Percentiles rank a stretch among this genome's conserved stretches.
These are phyloP conservation scores for Xylariaceae sp. DNA, from an alignment of 2,329 filamentous ascomycete species.

Conservation along the genomic window DNA sequence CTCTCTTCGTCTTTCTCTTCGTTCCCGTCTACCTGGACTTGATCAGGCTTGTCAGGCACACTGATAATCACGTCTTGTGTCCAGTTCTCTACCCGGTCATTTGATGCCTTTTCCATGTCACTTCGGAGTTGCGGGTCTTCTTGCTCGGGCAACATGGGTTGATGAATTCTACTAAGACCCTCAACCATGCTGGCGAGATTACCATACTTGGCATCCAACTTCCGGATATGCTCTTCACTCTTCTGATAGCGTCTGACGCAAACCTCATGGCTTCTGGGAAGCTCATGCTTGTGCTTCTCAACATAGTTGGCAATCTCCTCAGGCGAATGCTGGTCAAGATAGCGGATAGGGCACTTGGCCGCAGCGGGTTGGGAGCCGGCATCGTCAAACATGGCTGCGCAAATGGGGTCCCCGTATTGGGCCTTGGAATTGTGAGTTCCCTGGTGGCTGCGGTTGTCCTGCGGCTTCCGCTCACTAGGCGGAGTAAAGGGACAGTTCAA, in stretches of 20 bases:
- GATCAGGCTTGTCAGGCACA: slow-evolving; percentile 36
- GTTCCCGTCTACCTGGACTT: slow-evolving; percentile 38
- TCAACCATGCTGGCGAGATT: slow-evolving; percentile 92
- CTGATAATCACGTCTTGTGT: slow-evolving; percentile 64
- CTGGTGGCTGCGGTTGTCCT: slow-evolving; percentile 28
- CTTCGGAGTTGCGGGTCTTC: slow-evolving; percentile 38
- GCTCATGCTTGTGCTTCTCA: slow-evolving; percentile 89
- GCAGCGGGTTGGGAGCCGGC: slow-evolving; percentile 47
- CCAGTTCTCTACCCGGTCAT: slow-evolving; percentile 78
- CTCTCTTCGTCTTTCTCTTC: slow-evolving; percentile 47
- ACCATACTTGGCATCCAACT: slow-evolving; percentile 91
- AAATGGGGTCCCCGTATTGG: slow-evolving; percentile 57
- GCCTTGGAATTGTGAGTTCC: slow-evolving; percentile 34
- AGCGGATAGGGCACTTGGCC: slow-evolving; percentile 84
- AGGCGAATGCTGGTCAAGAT: slow-evolving; percentile 83
- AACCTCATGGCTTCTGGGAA: slow-evolving; percentile 88
- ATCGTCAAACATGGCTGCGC: slow-evolving; percentile 59
- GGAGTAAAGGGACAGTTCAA: slow-evolving; percentile 73
- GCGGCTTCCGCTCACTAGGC: slow-evolving; percentile 36
- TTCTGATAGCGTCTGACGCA: slow-evolving; percentile 86
- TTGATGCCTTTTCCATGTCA: slow-evolving; percentile 49
- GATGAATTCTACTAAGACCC: slow-evolving; percentile 79
- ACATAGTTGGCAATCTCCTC: slow-evolving; percentile 93
- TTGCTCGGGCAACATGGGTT: slow-evolving; percentile 70
- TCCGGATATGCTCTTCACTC: slow-evolving; percentile 77